Percentiles rank a stretch among this genome's conserved stretches.
Evolutionary conservation across 345 rosid species (phyloP).

Genomic region (Moricandia arvensis): DNA sequence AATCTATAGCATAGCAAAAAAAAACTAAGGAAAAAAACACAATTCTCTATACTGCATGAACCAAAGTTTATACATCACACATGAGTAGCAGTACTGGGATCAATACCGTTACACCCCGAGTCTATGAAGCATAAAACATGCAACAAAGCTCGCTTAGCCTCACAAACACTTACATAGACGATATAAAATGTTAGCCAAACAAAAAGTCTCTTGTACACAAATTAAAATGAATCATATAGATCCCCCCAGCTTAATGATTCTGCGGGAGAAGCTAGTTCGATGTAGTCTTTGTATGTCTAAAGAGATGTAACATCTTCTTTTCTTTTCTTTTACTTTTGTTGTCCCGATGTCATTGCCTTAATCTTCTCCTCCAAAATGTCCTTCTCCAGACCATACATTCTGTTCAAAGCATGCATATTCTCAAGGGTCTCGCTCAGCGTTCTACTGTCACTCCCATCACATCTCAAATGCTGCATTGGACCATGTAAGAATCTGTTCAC

Average conservation of each 20-base stretch:
- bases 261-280: constrained; percentile 1
- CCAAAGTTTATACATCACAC: constrained; percentile 27
- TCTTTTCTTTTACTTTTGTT: constrained; percentile 50
- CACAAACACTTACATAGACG: constrained; percentile 8
- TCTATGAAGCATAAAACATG: too few species aligned
- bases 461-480: constrained; percentile 98
- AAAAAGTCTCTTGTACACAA: constrained; percentile 24
- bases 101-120: too few species aligned
- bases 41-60: constrained; percentile 24
- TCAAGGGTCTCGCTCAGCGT: constrained; percentile 83
- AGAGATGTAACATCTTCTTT: constrained; percentile 20
- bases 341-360: constrained; percentile 62
- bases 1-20: not conserved
- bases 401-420: constrained; percentile 96
- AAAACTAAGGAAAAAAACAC: not conserved
- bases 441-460: constrained; percentile 79
- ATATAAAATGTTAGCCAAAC: constrained; percentile 27
- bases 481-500: constrained; percentile 95
- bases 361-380: constrained; percentile 83
- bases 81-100: constrained; percentile 17
- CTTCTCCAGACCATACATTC: constrained; percentile 88
- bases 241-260: constrained; percentile 24
- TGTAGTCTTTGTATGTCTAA: constrained; percentile 4
- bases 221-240: constrained; percentile 30
- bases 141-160: constrained; percentile 26